Conservation (phyloP, 768 basidiomycete genomes). For the Russula ochroleuca region DNA sequence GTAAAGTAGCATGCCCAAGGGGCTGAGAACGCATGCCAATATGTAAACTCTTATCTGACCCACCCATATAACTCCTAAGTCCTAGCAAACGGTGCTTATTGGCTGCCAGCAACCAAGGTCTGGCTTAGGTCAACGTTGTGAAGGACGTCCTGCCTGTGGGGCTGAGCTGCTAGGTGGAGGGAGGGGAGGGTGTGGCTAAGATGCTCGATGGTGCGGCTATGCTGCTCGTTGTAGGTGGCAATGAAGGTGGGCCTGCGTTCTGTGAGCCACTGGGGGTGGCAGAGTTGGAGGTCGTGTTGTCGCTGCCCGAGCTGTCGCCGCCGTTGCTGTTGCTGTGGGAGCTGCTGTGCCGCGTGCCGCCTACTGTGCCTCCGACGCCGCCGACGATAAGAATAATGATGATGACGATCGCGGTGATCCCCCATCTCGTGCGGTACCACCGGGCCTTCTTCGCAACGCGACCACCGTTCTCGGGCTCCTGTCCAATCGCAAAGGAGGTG, state of each 20-base stretch:
- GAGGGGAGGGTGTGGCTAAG: too few species aligned
- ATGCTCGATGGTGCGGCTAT: too few species aligned
- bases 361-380: slow-evolving; percentile 57
- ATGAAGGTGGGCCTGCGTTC: too few species aligned
- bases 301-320: too few species aligned
- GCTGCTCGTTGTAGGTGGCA: too few species aligned
- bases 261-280: too few species aligned
- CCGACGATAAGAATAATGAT: slow-evolving; percentile 43
- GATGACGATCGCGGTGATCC: slow-evolving; percentile 40
- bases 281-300: too few species aligned
- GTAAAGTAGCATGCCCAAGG: background rate
- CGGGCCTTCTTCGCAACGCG: slow-evolving; percentile 27
- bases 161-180: too few species aligned
- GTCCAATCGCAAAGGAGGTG: background rate
- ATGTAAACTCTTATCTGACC: background rate
- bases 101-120: background rate
- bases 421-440: slow-evolving; percentile 50
- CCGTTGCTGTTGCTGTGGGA: background rate
- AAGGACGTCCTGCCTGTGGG: too few species aligned
- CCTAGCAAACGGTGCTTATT: background rate
- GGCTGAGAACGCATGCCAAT: background rate
- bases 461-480: slow-evolving; percentile 38
- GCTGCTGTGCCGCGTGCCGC: slow-evolving; percentile 37
- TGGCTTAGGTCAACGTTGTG: too few species aligned
- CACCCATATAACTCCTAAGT: background rate